Conservation (phyloP, 2,329 filamentous ascomycete genomes). For the Helotiales sp. region DNA sequence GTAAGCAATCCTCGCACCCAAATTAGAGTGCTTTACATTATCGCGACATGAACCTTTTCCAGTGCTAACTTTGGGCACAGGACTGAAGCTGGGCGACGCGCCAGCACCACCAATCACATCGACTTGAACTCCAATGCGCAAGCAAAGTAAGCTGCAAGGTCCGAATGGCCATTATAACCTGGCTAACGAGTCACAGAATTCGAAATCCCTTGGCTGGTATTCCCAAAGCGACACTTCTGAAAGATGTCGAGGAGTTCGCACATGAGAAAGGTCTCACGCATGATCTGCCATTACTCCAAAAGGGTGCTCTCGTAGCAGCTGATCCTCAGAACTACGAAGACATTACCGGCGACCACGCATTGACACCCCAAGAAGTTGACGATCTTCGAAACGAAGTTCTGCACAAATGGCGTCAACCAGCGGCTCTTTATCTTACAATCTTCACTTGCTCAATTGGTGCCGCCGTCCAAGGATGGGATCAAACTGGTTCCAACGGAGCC, state of each 20-base stretch:
- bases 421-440: conserved; percentile 65
- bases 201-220: conserved; percentile 58
- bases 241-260: conserved; percentile 61
- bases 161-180: neutral
- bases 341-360: conserved; percentile 55
- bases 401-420: conserved; percentile 68
- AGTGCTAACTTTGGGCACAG: neutral
- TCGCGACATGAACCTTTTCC: neutral
- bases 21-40: neutral
- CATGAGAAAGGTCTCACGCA: conserved; percentile 57
- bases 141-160: conserved; percentile 23
- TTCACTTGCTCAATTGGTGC: conserved; percentile 68
- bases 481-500: conserved; percentile 42
- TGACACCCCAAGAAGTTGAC: conserved; percentile 61
- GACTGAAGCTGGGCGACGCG: neutral
- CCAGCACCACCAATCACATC: conserved; percentile 12
- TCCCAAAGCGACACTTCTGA: conserved; percentile 49
- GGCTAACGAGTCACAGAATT: conserved; percentile 41
- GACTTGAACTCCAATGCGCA: conserved; percentile 25
- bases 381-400: conserved; percentile 62
- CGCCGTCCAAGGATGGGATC: conserved; percentile 57
- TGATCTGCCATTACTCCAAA: conserved; percentile 57
- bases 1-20: neutral
- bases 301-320: conserved; percentile 74
- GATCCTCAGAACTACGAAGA: conserved; percentile 64